Conservation (phyloP, 805 yeast genomes). For the Ogataea pilisensis region DNA sequence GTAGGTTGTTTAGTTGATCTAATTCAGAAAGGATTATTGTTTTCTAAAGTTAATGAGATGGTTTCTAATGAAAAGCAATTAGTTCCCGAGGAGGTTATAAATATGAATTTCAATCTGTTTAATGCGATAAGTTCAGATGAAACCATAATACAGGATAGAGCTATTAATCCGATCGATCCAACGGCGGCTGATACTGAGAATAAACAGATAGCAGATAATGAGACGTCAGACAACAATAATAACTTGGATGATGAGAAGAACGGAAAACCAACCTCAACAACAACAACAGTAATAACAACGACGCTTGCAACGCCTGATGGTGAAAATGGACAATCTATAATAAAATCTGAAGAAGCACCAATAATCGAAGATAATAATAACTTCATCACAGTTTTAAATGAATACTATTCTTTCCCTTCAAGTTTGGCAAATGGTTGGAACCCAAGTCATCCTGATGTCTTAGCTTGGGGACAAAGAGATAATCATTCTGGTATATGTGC, state of each 20-base stretch:
- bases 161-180: background rate
- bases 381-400: slow-evolving; percentile 37
- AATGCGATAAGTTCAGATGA: slow-evolving; percentile 22
- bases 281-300: no score
- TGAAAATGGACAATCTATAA: no score
- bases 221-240: background rate
- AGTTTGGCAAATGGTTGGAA: slow-evolving; percentile 53
- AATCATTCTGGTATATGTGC: slow-evolving; percentile 24
- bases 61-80: slow-evolving; percentile 24
- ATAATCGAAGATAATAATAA: slow-evolving; percentile 12
- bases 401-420: slow-evolving; percentile 37
- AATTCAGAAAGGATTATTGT: slow-evolving; percentile 82
- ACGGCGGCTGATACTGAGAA: background rate
- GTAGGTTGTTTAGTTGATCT: slow-evolving; percentile 77
- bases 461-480: slow-evolving; percentile 51
- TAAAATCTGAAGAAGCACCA: background rate
- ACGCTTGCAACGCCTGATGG: no score
- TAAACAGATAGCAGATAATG: background rate
- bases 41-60: slow-evolving; percentile 63
- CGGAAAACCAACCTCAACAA: no score
- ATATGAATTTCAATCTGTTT: slow-evolving; percentile 44
- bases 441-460: slow-evolving; percentile 39
- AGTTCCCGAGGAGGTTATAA: slow-evolving; percentile 23
- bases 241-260: no score
- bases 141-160: slow-evolving; percentile 1